phyloP scores from a whole-genome alignment of 2,329 filamentous ascomycete genomes.

The Aspergillus awamori region DNA sequence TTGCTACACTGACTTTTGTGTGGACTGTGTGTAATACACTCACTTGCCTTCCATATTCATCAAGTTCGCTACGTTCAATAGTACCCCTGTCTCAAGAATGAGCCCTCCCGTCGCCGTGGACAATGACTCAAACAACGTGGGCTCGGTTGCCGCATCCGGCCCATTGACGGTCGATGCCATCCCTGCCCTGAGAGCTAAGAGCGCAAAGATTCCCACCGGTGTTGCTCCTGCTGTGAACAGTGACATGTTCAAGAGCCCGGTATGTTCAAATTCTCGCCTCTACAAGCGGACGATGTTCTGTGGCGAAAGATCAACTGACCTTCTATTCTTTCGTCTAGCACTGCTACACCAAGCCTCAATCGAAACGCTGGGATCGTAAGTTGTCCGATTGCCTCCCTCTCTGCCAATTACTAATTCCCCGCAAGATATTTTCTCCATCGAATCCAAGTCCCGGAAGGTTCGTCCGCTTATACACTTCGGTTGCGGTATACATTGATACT shows the following conservation, averaged over 20 bases:
- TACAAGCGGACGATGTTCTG: background rate
- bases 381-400: conserved; percentile 26
- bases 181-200: conserved; percentile 66
- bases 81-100: conserved; percentile 24
- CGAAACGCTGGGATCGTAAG: conserved; percentile 84
- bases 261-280: conserved; percentile 44
- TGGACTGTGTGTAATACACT: background rate
- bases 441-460: conserved; percentile 58
- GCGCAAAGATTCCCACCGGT: conserved; percentile 69
- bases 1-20: background rate
- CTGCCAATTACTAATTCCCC: conserved; percentile 1
- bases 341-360: conserved; percentile 67
- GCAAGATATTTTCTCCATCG: conserved; percentile 60
- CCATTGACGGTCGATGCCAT: conserved; percentile 68
- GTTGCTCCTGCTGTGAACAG: conserved; percentile 77
- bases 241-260: conserved; percentile 79
- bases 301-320: conserved; percentile 20
- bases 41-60: background rate
- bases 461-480: conserved; percentile 9
- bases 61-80: background rate
- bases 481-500: conserved; percentile 3
- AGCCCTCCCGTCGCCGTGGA: conserved; percentile 30
- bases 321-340: conserved; percentile 28
- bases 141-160: conserved; percentile 23
- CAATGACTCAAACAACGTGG: conserved; percentile 13